Evolutionary conservation across 257 asterid species (phyloP).

Genomic region (Petunia secreta): DNA sequence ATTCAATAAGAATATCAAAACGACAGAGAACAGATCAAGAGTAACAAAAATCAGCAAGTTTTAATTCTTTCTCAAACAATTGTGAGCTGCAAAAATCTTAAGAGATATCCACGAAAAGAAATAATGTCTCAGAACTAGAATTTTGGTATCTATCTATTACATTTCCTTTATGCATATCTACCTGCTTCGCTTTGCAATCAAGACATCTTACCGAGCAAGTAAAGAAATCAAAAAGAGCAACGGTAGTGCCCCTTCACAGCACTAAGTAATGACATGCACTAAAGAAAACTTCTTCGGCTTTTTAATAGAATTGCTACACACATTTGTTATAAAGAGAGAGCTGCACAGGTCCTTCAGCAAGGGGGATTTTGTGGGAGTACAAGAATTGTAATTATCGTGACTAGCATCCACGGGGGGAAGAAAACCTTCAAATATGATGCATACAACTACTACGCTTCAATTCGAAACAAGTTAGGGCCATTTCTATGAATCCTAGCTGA

Average conservation of each 20-base stretch:
- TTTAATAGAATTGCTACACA: not conserved
- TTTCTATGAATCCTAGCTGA: not conserved
- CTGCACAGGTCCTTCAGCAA: conserved; percentile 4
- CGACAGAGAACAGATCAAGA: not conserved
- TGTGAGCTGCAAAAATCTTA: not conserved
- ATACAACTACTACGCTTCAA: not conserved
- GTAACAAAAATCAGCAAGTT: not conserved
- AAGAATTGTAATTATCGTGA: not conserved
- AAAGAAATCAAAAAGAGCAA: not conserved
- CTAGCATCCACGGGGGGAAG: not conserved
- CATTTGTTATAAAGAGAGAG: not conserved
- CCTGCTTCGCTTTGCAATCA: not conserved
- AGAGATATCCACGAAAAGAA: conserved; percentile 1
- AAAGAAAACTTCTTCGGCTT: conserved; percentile 2
- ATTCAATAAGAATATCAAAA: conserved; percentile 14
- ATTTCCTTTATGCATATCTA: conserved; percentile 13
- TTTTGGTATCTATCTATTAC: not conserved
- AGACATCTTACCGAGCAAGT: not conserved
- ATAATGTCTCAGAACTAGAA: not conserved
- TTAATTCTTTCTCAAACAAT: conserved; percentile 6
- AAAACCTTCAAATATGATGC: conserved; percentile 12
- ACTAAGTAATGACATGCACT: conserved; percentile 5
- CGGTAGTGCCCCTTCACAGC: conserved; percentile 3
- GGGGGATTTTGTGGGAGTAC: not conserved
- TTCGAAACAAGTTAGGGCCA: not conserved